Evolutionary conservation across 345 rosid genomes (phyloP).

Genomic region (Psidium guajava): DNA sequence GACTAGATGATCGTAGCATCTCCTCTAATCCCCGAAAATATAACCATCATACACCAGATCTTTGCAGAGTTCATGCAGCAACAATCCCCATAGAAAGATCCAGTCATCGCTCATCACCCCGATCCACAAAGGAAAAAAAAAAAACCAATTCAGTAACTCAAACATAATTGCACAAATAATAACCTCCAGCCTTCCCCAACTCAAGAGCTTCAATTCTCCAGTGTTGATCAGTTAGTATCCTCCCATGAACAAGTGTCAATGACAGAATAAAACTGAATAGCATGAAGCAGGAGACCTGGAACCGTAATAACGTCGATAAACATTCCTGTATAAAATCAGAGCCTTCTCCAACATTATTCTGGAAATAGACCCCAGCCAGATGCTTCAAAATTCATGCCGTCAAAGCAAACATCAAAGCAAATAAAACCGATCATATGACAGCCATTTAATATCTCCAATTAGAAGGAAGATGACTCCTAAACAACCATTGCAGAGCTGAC

Average conservation of each 20-base stretch:
- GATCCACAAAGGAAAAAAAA: background rate
- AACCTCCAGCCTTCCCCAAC: background rate
- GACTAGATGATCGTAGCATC: background rate
- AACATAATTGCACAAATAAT: background rate
- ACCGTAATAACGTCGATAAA: background rate
- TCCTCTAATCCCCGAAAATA: too few relatives aligned
- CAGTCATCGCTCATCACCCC: background rate
- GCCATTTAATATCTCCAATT: background rate
- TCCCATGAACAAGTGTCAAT: background rate
- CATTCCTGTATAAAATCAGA: background rate
- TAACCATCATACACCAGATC: background rate
- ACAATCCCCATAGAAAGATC: background rate
- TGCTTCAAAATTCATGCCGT: background rate
- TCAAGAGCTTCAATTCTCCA: background rate
- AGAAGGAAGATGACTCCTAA: background rate
- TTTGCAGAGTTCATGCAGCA: background rate
- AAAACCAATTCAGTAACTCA: background rate
- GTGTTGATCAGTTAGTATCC: background rate
- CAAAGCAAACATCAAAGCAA: background rate
- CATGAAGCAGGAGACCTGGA: background rate
- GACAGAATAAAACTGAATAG: background rate
- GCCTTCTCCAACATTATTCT: background rate
- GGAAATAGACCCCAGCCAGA: background rate
- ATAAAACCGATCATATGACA: background rate
- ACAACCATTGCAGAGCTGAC: background rate